These are phyloP conservation scores for Pestalotiopsis fici DNA, from an alignment of 2,329 filamentous ascomycete species.

Conservation along the genomic window DNA sequence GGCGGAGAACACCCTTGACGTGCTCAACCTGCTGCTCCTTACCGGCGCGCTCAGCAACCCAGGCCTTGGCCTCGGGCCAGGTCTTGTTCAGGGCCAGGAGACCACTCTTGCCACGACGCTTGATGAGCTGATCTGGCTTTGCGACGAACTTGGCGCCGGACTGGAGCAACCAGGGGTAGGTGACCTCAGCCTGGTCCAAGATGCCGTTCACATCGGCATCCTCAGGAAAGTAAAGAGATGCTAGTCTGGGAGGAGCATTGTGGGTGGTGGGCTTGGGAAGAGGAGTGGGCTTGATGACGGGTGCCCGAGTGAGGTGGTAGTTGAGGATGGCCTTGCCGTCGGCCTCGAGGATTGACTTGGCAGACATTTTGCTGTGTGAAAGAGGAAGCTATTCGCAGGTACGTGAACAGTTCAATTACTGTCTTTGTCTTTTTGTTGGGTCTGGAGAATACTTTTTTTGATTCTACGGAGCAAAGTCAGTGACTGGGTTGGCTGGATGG, in stretches of 20 bases:
- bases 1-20: conserved; percentile 82
- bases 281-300: conserved; percentile 96
- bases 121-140: conserved; percentile 99
- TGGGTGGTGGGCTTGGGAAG: conserved; percentile 82
- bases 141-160: conserved; percentile 90
- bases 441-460: background rate
- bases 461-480: conserved; percentile 17
- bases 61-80: conserved; percentile 90
- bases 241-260: conserved; percentile 89
- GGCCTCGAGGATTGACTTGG: conserved; percentile 97
- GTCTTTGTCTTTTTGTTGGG: background rate
- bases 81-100: conserved; percentile 95
- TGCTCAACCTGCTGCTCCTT: conserved; percentile 94
- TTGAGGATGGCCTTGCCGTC: conserved; percentile 99
- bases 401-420: conserved; percentile 21
- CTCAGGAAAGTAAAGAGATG: conserved; percentile 89
- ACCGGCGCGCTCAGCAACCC: conserved; percentile 89
- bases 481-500: conserved; percentile 5
- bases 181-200: conserved; percentile 92
- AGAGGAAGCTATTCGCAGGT: conserved; percentile 23
- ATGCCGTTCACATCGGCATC: conserved; percentile 80
- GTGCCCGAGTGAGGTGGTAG: conserved; percentile 98
- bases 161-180: conserved; percentile 92
- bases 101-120: conserved; percentile 98
- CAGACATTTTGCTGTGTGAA: conserved; percentile 65